Evolutionary conservation across 805 yeast genomes (phyloP), one percentile per base, ranked within the genome.

Genomic region (Hanseniaspora occidentalis): DNA sequence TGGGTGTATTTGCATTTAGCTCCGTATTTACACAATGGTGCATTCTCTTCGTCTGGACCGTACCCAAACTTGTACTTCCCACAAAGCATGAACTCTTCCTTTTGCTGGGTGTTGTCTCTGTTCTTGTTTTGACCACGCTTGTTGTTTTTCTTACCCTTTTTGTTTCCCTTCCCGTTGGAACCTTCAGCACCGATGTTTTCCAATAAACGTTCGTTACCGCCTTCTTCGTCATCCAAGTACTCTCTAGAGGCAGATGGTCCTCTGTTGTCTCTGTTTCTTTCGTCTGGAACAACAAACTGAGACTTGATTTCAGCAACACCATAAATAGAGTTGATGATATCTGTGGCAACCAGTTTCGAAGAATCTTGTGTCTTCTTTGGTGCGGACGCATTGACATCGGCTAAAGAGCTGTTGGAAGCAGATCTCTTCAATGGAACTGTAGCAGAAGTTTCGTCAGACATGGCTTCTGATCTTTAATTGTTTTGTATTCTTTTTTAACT

Each of bases 101-200:
- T 75, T 3, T 62, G 65, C 55, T 84, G 94, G 43, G 69, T 73
- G 47, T 84, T 67, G 47, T 82, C 88, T 51, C 96, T 69, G 44
- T 74, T 75, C 57, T 85, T 84, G 60, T 85, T 85, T 62, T 85
- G 95, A 0, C 95, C 95, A 44, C 84, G 66, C 38, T 65, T 57
- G 41, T 64, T 65, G 29, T 64, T 62, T 43, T 62, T 57, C 40
- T 64, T 65, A 23, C 62, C 60, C 20, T 58, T 57, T 37, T 58
- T 54, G 24, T 66, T 56, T 42, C 62, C 71, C 34, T 70, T 72
- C n/a, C 41, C 41, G 35, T 29, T 33, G 4, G 18, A 18, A 21
- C 34, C 36, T 41, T 68, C 71, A 19, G 62, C 70, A 35, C 67
- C 73, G 36, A 64, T 73, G 24, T 65, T 62, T 41, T 57, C 62